phyloP scores from a whole-genome alignment of 228 moss, liverwort and hornwort species.

The Sphagnum fallax region DNA sequence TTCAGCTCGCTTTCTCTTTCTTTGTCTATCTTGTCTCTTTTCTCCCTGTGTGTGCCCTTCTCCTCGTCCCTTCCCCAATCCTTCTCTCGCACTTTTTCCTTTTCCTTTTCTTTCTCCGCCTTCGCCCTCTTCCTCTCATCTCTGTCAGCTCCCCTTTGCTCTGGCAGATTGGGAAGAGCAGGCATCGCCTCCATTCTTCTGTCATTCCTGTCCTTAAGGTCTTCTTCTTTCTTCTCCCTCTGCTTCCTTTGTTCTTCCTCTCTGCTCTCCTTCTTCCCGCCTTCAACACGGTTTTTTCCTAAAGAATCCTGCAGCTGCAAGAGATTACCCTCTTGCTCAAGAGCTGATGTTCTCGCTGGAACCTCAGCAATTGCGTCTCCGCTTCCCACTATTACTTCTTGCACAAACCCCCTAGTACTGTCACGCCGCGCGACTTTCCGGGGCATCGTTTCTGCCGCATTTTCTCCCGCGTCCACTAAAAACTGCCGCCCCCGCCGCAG shows the following conservation, averaged over 20 bases:
- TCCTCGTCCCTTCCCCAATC: slow-evolving; percentile 35
- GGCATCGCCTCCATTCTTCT: background rate
- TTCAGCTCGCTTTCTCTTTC: slow-evolving; percentile 25
- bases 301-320: background rate
- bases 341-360: background rate
- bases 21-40: slow-evolving; percentile 60
- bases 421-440: no score
- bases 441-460: no score
- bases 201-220: background rate
- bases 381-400: no score
- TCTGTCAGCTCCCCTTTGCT: slow-evolving; percentile 14
- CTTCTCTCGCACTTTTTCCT: slow-evolving; percentile 16
- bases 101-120: slow-evolving; percentile 4
- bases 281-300: background rate
- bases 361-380: background rate
- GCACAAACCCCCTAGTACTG: no score
- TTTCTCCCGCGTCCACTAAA: no score
- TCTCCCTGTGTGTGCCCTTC: slow-evolving; percentile 30
- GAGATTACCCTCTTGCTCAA: background rate
- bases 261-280: background rate
- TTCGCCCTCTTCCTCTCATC: slow-evolving; percentile 11
- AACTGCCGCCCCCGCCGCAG: no score
- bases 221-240: slow-evolving; percentile 4
- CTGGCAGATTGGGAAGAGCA: slow-evolving; percentile 3
- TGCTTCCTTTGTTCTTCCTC: slow-evolving; percentile 37